Conservation (phyloP, 306 rosid genomes). For the Biancaea sappan region DNA sequence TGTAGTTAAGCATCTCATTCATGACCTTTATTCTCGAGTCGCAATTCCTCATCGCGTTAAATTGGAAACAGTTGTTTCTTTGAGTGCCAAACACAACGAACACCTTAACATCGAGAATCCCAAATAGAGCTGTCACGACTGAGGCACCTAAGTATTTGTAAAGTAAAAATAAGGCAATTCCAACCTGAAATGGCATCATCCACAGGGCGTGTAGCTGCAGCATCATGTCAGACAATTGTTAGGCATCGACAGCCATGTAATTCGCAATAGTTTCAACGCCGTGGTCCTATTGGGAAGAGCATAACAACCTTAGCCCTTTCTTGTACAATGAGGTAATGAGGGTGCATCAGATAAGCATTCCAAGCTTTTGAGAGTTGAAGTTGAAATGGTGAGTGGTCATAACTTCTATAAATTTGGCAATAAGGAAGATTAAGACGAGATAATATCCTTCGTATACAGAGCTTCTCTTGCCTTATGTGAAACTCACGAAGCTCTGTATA, state of each 20-base stretch:
- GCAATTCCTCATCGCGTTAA: slow-evolving; percentile 62
- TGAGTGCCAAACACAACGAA: slow-evolving; percentile 42
- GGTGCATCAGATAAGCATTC: slow-evolving; percentile 65
- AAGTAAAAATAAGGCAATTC: slow-evolving; percentile 52
- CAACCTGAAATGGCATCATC: slow-evolving; percentile 73
- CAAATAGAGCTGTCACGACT: slow-evolving; percentile 43
- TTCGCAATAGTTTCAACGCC: slow-evolving; percentile 82
- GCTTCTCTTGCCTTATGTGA: slow-evolving; percentile 66
- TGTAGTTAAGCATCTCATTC: slow-evolving; percentile 77
- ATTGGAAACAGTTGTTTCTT: slow-evolving; percentile 52
- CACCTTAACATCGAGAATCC: slow-evolving; percentile 40
- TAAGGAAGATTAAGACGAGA: slow-evolving; percentile 56
- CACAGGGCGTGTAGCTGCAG: slow-evolving; percentile 67
- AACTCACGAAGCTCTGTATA: slow-evolving; percentile 69
- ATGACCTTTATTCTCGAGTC: slow-evolving; percentile 80
- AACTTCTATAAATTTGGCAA: slow-evolving; percentile 67
- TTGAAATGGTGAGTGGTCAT: slow-evolving; percentile 71
- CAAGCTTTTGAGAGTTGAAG: slow-evolving; percentile 65
- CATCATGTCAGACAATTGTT: slow-evolving; percentile 84
- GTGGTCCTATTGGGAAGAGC: slow-evolving; percentile 67
- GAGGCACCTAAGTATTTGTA: slow-evolving; percentile 57
- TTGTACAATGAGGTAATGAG: slow-evolving; percentile 65
- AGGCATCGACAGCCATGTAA: slow-evolving; percentile 86
- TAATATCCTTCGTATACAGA: slow-evolving; percentile 71
- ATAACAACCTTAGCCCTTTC: slow-evolving; percentile 64